Evolutionary conservation across 768 basidiomycete species (phyloP).

Genomic region (Vararia minispora): DNA sequence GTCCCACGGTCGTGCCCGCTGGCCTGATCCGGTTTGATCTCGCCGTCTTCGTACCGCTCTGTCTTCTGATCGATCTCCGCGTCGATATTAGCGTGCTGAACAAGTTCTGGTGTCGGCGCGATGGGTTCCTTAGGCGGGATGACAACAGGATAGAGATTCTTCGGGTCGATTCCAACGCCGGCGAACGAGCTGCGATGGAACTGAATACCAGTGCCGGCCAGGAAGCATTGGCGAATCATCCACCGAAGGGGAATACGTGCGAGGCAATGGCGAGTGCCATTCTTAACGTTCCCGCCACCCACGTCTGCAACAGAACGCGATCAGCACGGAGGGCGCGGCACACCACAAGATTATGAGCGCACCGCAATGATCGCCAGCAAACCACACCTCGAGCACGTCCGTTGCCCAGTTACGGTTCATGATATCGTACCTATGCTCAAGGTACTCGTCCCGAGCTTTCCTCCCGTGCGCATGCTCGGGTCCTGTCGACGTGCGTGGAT

Average conservation of each 20-base stretch:
- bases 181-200: slow-evolving; percentile 21
- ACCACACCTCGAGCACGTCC: slow-evolving; percentile 73
- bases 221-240: slow-evolving; percentile 41
- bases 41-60: too few relatives aligned
- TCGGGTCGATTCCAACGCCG: slow-evolving; percentile 22
- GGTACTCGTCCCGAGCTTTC: slow-evolving; percentile 19
- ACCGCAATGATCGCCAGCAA: slow-evolving; percentile 67
- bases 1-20: too few relatives aligned
- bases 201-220: slow-evolving; percentile 33
- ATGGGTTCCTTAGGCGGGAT: too few relatives aligned
- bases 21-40: too few relatives aligned
- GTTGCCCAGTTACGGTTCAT: slow-evolving; percentile 26
- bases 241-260: slow-evolving; percentile 61
- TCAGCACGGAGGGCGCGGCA: too few relatives aligned
- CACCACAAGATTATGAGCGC: too few relatives aligned
- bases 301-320: too few relatives aligned
- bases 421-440: slow-evolving; percentile 30
- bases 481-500: too few relatives aligned
- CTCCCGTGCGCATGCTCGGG: too few relatives aligned
- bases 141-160: slow-evolving; percentile 18
- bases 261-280: slow-evolving; percentile 45
- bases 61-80: too few relatives aligned
- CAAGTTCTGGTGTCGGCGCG: too few relatives aligned
- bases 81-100: too few relatives aligned
- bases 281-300: slow-evolving; percentile 58